phyloP scores from a whole-genome alignment of 1,284 basidiomycete genomes.

The Mycena citricolor region DNA sequence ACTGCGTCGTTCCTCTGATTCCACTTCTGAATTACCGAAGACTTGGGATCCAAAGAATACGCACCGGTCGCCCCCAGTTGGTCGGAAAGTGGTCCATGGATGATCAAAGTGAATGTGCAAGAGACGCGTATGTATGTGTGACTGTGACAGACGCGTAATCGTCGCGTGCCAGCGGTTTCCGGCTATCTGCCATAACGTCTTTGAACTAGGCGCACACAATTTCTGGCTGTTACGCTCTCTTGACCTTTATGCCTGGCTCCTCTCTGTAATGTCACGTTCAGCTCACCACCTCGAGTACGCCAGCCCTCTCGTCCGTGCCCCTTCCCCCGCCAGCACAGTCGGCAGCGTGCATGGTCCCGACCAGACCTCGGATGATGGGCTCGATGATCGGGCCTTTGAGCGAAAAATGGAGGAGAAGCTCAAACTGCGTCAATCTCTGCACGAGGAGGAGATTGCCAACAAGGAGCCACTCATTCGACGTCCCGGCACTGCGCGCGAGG shows the following conservation, averaged over 20 bases:
- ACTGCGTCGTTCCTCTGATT: conserved; percentile 66
- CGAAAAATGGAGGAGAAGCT: conserved; percentile 50
- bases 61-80: conserved; percentile 76
- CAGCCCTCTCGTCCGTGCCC: conserved; percentile 61
- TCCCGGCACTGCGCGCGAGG: conserved; percentile 36
- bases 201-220: too few species aligned
- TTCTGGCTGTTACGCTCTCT: too few species aligned
- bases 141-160: conserved; percentile 1
- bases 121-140: too few species aligned
- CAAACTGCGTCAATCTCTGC: conserved; percentile 40
- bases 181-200: too few species aligned
- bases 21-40: background rate
- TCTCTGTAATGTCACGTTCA: background rate
- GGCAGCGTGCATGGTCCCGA: conserved; percentile 65
- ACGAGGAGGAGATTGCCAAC: conserved; percentile 46
- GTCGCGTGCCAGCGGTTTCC: too few species aligned
- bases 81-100: conserved; percentile 79
- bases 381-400: conserved; percentile 51
- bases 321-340: conserved; percentile 71
- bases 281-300: conserved; percentile 56
- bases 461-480: conserved; percentile 40
- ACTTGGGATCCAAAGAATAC: background rate
- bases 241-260: background rate
- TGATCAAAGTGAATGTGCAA: too few species aligned
- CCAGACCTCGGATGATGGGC: conserved; percentile 51